Base-by-base conservation (phyloP, 2,329 filamentous ascomycete genomes). In the Grosmannia huntii region DNA sequence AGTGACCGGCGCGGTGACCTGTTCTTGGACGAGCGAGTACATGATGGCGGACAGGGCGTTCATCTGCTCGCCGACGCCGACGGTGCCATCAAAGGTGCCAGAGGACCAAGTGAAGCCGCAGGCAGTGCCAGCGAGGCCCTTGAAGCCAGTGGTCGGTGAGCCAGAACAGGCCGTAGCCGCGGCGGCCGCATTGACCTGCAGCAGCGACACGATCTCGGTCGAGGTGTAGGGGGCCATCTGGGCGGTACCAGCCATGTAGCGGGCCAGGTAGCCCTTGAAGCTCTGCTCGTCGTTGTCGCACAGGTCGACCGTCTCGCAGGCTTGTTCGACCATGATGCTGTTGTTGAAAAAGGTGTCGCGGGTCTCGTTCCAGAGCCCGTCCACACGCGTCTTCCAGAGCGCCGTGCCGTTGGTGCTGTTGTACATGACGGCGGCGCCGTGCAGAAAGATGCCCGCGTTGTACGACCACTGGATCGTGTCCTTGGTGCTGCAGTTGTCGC, bases 261-360 rank as follows among this genome's bases (percentile, higher is more conserved):
- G 83, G 28, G 81, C 71, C 28, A 89, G 74, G 68, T 89, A 90
- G 12, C 84, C 86, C 72, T 90, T 90, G 81, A 90, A 90, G 53
- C 78, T 83, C 65, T 79, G 79, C 72, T 90, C 85, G 68, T 90
- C 86, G 62, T 76, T 76, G 71, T 89, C 81, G 75, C 87, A 91
- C 28, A 73, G 75, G 58, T 72, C 71, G 59, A 70, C 70, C 9
- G 69, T 71, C 72, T 90, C 87, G 72, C 87, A 91, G 33, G 80
- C 79, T 61, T 76, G 75, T 71, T 90, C 87, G 65, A 76, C 80
- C 68, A 88, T 78, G 67, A 89, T 66, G 57, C 68, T 70, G 63
- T 68, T 70, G 65, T 79, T 71, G 65, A 65, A 80, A 76, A 72
- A 90, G 89, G 60, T 80, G 76, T 3, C 68, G 31, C 71, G 69